These are phyloP conservation scores for Trichoderma sp. DNA, from an alignment of 2,329 filamentous ascomycete genomes.

Conservation along the genomic window DNA sequence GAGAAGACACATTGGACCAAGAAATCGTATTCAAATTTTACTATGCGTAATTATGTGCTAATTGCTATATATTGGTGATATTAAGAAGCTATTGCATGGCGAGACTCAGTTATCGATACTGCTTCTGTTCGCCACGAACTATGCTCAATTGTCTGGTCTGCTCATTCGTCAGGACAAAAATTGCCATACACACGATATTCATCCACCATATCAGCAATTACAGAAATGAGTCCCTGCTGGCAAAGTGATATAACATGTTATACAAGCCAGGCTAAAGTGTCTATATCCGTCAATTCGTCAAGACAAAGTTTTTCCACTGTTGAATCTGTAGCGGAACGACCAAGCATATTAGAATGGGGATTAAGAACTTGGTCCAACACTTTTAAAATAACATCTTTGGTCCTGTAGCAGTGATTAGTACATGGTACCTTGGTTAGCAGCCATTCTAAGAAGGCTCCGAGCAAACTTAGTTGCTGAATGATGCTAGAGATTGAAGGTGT, in stretches of 20 bases:
- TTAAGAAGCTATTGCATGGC: no score
- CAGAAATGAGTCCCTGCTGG: not conserved
- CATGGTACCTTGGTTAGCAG: not conserved
- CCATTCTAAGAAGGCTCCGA: not conserved
- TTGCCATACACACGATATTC: not conserved
- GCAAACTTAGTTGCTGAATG: not conserved
- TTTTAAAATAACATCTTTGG: not conserved
- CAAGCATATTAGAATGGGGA: not conserved
- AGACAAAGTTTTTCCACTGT: not conserved
- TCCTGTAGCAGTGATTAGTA: not conserved
- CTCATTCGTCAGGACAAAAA: no score
- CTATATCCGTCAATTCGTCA: not conserved
- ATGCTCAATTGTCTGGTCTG: no score
- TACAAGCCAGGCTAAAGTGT: not conserved
- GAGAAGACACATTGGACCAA: no score
- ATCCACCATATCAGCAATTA: not conserved
- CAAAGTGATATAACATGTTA: not conserved
- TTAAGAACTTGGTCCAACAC: not conserved
- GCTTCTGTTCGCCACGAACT: no score
- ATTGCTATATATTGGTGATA: no score
- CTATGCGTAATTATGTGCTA: no score
- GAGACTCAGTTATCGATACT: no score
- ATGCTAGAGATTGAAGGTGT: not conserved
- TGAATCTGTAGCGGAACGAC: not conserved
- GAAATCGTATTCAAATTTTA: no score